Conservation (phyloP, 2,329 filamentous ascomycete species). For the Hypoxylon sp. region DNA sequence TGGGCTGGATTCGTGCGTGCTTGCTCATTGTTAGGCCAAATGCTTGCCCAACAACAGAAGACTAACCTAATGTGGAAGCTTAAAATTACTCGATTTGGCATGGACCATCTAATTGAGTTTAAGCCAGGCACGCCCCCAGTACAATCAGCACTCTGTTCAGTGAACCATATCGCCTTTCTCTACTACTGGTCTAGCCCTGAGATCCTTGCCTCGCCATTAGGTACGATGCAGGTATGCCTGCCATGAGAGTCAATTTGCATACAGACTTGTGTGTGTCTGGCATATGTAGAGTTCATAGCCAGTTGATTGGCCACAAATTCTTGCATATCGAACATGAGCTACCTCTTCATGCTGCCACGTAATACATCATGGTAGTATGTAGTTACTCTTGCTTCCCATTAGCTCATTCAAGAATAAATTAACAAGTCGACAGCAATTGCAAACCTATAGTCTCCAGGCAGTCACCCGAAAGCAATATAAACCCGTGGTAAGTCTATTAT, state of each 20-base stretch:
- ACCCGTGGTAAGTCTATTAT: neutral
- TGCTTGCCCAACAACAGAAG: neutral
- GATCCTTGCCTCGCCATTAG: neutral
- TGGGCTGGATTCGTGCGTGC: neutral
- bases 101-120: neutral
- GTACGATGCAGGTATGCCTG: neutral
- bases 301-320: conserved; percentile 24
- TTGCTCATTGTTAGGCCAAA: neutral
- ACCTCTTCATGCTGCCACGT: conserved; percentile 35
- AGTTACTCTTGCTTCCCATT: conserved; percentile 22
- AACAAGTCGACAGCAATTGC: conserved; percentile 8
- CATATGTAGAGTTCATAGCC: neutral
- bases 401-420: conserved; percentile 13
- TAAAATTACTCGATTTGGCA: conserved; percentile 5
- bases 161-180: conserved; percentile 4
- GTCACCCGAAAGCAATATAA: neutral
- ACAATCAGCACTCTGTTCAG: conserved; percentile 1
- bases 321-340: conserved; percentile 21
- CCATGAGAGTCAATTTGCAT: conserved; percentile 7
- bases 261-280: conserved; percentile 7
- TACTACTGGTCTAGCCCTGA: neutral
- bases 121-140: conserved; percentile 8
- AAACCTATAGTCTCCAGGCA: neutral
- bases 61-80: conserved; percentile 22
- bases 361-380: conserved; percentile 12